These are phyloP conservation scores for Phytophthora pini DNA, from an alignment of 352 stramenopile genomes.

Conservation along the genomic window DNA sequence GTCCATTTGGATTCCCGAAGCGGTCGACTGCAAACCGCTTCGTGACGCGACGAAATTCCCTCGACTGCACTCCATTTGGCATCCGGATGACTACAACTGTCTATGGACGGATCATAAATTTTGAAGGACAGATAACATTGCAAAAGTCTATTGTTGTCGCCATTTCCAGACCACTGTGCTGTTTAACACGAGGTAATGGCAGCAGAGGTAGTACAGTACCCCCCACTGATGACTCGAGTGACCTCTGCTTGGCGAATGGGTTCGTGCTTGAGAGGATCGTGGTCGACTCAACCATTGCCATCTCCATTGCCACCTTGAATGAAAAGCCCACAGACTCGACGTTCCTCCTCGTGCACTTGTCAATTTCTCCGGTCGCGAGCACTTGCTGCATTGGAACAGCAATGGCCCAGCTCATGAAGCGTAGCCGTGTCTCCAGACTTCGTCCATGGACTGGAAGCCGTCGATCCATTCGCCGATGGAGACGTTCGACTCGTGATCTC, in stretches of 20 bases:
- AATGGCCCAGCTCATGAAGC: conserved; percentile 15
- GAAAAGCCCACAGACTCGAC: conserved; percentile 4
- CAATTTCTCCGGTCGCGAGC: conserved; percentile 17
- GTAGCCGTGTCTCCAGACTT: not conserved
- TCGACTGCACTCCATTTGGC: conserved; percentile 58
- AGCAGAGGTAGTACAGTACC: conserved; percentile 5
- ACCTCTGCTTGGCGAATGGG: not conserved
- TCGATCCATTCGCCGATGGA: conserved; percentile 17
- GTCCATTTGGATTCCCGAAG: conserved; percentile 56
- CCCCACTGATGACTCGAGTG: conserved; percentile 11
- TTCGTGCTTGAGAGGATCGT: conserved; percentile 1
- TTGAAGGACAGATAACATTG: conserved; percentile 18
- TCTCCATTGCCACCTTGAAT: conserved; percentile 8
- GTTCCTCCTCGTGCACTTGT: conserved; percentile 8
- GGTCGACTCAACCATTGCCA: conserved; percentile 1
- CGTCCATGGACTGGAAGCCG: conserved; percentile 4
- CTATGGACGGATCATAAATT: conserved; percentile 67
- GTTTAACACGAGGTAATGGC: conserved; percentile 9
- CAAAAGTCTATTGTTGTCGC: not conserved
- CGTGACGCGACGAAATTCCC: conserved; percentile 53
- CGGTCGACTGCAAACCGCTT: conserved; percentile 47
- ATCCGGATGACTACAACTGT: conserved; percentile 70
- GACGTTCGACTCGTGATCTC: conserved; percentile 8
- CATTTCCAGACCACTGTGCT: not conserved
- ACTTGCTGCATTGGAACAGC: conserved; percentile 20